Base-by-base conservation (phyloP, 805 yeast genomes). In the Ogataea salicorniae region DNA sequence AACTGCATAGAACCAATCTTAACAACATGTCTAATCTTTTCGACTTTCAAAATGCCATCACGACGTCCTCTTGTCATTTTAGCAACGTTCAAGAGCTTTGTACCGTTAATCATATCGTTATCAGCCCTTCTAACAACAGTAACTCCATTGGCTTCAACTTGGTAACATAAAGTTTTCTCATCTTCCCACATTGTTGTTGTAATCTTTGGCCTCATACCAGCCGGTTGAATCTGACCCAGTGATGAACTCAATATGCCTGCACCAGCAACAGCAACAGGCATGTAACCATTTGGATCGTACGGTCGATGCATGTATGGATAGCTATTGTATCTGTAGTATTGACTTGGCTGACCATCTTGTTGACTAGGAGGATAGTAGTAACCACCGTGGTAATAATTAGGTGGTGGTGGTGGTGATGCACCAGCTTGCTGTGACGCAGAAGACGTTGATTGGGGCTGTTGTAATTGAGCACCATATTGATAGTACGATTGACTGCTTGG, bases 171-270 rank as follows among this genome's bases (percentile, higher is more conserved):
- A 2, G 86, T 81, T 52, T 78, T 78, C 55, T 81, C 86, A 58
- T 81, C 86, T 62, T 81, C 86, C 87, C 87, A 81, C 79, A 79
- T 79, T 16, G 84, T 80, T 37, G 85, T 80, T 39, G 85, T 80
- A 46, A 81, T 79, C 51, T 82, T 69, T 8, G 85, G 87, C 34
- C 84, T 67, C 43, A 71, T 63, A 13, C 72, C 72, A 8, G 67
- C 64, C 1, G 73, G 73, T 52, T 66, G 73, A 18, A 69, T 50
- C 50, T 70, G 73, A 6, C 73, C 73, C 15, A 65, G 66, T 7
- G 56, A 54, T 9, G 68, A 64, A 33, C 62, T 54, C n/a, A 62
- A 9, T 2, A 26, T 11, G 6, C 31, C 13, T 9, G 31, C 31
- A 26, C 31, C 31, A 26, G 29, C 29, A 5, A 26, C 29, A 26